Conservation (phyloP, 73 alveolate species). For the Stentor coeruleus region DNA sequence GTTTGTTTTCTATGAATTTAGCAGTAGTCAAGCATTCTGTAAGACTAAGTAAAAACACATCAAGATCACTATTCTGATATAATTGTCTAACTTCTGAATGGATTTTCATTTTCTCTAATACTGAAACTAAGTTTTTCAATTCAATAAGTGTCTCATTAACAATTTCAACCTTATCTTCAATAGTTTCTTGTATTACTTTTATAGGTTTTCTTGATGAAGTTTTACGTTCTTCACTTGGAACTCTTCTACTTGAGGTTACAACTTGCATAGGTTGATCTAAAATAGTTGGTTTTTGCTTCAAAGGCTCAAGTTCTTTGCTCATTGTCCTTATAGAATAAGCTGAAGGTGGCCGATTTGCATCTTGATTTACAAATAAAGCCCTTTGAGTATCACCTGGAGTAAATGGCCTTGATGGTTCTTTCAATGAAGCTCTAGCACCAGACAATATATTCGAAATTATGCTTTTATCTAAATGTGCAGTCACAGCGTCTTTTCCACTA, state of each 20-base stretch:
- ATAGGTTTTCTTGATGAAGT: not conserved
- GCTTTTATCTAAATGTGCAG: constrained; percentile 10
- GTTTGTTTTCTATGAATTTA: not conserved
- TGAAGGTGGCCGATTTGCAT: not conserved
- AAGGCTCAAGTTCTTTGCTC: not conserved
- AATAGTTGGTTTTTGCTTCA: not conserved
- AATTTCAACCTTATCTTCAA: not conserved
- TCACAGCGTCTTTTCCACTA: constrained; percentile 11
- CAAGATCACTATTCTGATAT: not conserved
- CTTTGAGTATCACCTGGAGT: constrained; percentile 4
- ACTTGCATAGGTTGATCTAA: not conserved
- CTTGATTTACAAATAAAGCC: not conserved
- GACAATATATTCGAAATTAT: not conserved
- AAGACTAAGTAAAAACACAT: not conserved
- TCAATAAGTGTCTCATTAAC: not conserved
- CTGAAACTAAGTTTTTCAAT: not conserved
- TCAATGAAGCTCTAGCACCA: constrained; percentile 21
- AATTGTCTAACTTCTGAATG: not conserved
- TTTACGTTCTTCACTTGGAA: not conserved
- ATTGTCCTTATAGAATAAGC: not conserved
- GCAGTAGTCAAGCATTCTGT: not conserved
- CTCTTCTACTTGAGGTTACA: not conserved
- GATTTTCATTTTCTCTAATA: not conserved
- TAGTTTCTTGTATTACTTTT: not conserved
- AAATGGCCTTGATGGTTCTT: constrained; percentile 23